Conservation (phyloP, 768 basidiomycete genomes). For the Panaeolus cyanescens region DNA sequence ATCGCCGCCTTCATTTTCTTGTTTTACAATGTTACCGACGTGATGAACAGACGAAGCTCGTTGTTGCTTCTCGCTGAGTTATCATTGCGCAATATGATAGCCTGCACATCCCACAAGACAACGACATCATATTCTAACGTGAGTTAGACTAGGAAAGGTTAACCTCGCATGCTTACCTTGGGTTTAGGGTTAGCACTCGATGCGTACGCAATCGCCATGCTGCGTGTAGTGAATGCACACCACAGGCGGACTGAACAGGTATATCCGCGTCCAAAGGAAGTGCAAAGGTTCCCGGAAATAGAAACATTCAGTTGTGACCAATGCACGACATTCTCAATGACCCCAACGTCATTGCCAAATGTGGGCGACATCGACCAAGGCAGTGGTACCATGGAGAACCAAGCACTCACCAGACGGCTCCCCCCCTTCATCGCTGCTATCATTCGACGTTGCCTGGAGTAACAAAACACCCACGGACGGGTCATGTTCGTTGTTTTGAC, state of each 20-base stretch:
- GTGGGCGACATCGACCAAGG: neutral
- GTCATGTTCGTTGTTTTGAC: slow-evolving; percentile 15
- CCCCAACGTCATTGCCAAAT: neutral
- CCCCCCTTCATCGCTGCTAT: slow-evolving; percentile 3
- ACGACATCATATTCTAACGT: neutral
- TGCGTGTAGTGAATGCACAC: slow-evolving; percentile 83
- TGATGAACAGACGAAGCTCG: slow-evolving; percentile 54
- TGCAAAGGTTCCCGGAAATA: neutral
- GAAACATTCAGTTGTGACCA: slow-evolving; percentile 2
- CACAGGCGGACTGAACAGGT: slow-evolving; percentile 60
- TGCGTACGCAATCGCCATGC: slow-evolving; percentile 79
- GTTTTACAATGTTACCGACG: slow-evolving; percentile 44
- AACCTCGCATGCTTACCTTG: slow-evolving; percentile 45
- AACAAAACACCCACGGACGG: slow-evolving; percentile 67
- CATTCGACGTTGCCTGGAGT: slow-evolving; percentile 42
- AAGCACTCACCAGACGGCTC: slow-evolving; percentile 10
- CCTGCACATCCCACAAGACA: slow-evolving; percentile 23
- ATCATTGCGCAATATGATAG: slow-evolving; percentile 39
- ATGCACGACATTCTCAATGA: neutral
- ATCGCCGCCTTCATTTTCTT: neutral
- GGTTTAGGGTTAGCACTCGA: slow-evolving; percentile 55
- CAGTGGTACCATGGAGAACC: neutral
- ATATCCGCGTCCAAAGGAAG: neutral
- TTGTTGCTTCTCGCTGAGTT: slow-evolving; percentile 13
- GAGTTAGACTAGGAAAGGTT: neutral